These are phyloP conservation scores for Heliosperma pusillum DNA, from an alignment of 148 eudicot species.

Conservation along the genomic window DNA sequence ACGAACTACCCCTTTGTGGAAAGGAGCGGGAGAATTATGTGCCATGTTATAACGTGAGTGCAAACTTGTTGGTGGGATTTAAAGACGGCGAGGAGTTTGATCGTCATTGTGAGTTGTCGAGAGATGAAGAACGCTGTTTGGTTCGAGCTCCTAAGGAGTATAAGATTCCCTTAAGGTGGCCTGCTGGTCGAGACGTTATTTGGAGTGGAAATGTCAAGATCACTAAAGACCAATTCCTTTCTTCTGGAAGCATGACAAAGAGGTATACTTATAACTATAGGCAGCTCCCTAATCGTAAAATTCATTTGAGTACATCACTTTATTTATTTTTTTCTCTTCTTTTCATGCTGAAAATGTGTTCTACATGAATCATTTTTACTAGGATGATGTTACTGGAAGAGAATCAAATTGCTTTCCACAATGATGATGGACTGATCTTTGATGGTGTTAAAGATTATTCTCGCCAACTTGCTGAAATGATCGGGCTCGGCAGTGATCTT, in stretches of 20 bases:
- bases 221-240: conserved; percentile 82
- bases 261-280: too few species aligned
- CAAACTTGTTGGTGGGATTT: conserved; percentile 53
- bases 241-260: conserved; percentile 96
- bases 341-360: background rate
- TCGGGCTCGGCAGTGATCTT: conserved; percentile 72
- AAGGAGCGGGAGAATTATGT: conserved; percentile 82
- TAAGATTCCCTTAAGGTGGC: conserved; percentile 84
- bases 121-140: conserved; percentile 50
- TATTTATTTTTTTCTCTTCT: background rate
- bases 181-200: conserved; percentile 84
- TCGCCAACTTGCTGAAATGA: conserved; percentile 88
- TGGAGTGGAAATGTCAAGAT: conserved; percentile 97
- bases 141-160: conserved; percentile 88
- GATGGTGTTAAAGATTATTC: conserved; percentile 94
- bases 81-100: conserved; percentile 81
- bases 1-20: conserved; percentile 65
- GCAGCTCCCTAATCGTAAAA: too few species aligned
- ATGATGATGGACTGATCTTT: conserved; percentile 73
- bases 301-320: background rate
- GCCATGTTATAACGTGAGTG: conserved; percentile 80
- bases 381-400: conserved; percentile 95
- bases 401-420: conserved; percentile 93
- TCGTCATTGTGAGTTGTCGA: conserved; percentile 72
- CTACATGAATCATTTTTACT: conserved; percentile 4